Percentiles rank a stretch among this genome's conserved stretches.
These are phyloP conservation scores for Lactarius evosmus DNA, from an alignment of 768 basidiomycete species.

Conservation along the genomic window DNA sequence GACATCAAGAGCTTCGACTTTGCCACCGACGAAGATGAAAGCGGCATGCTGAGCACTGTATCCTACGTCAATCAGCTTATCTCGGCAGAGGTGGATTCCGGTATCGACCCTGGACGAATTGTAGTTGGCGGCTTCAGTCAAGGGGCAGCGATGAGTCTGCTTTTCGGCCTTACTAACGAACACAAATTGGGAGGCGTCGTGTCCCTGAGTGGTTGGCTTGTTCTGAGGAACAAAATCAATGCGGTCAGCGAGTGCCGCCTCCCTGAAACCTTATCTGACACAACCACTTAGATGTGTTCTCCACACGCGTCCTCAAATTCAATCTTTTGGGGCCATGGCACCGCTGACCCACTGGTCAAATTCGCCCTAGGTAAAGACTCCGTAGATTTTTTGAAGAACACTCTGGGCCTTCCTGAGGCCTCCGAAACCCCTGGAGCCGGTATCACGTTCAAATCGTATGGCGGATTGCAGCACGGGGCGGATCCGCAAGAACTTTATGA, in stretches of 20 bases:
- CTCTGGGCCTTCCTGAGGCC: constrained; percentile 44
- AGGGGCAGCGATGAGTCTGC: constrained; percentile 74
- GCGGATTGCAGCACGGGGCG: constrained; percentile 64
- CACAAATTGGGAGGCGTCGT: constrained; percentile 69
- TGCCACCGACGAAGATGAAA: constrained; percentile 64
- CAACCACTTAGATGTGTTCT: constrained; percentile 52
- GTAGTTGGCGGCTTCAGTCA: constrained; percentile 90
- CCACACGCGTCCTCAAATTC: constrained; percentile 59
- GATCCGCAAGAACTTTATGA: constrained; percentile 64
- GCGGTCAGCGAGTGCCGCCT: constrained; percentile 44
- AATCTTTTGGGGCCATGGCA: constrained; percentile 87
- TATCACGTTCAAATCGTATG: constrained; percentile 64
- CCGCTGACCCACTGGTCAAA: constrained; percentile 68
- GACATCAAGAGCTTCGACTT: constrained; percentile 69
- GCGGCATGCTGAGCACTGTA: constrained; percentile 67
- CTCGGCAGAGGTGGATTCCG: constrained; percentile 66
- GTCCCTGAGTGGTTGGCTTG: constrained; percentile 78
- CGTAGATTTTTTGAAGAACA: constrained; percentile 50
- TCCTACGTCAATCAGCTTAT: constrained; percentile 65
- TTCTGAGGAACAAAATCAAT: constrained; percentile 62
- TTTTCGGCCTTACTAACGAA: constrained; percentile 66
- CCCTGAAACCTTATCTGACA: background rate
- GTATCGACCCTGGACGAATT: constrained; percentile 65
- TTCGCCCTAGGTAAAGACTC: constrained; percentile 53
- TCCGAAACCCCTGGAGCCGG: constrained; percentile 46